A percentile compares a stretch with the other conserved stretches of the same genome.
These are phyloP conservation scores for Oryza rufipogon DNA, from an alignment of 176 grass and related monocot genomes.

Conservation along the genomic window DNA sequence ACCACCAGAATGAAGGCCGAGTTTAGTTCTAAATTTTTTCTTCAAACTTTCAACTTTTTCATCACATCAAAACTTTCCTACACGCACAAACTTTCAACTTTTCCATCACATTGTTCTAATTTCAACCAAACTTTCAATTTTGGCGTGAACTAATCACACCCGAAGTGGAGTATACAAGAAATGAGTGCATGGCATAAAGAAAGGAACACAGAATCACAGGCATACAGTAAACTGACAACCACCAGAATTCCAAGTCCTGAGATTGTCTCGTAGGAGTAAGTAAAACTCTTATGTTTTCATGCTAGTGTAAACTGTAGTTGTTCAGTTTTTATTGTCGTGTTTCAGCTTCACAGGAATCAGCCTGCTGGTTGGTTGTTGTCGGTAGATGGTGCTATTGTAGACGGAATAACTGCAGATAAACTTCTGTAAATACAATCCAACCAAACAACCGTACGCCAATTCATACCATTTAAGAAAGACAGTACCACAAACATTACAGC, in stretches of 20 bases:
- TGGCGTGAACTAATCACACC: no score
- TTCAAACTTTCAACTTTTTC: no score
- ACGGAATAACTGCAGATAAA: background rate
- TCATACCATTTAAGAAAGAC: conserved; percentile 15
- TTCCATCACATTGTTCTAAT: no score
- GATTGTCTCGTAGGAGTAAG: no score
- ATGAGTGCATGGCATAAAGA: background rate
- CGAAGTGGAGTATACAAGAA: no score
- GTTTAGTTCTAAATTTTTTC: no score
- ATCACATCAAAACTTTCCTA: no score
- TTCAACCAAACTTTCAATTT: no score
- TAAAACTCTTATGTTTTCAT: no score
- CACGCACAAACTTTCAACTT: no score
- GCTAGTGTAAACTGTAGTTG: background rate
- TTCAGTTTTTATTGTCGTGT: background rate
- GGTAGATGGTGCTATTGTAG: background rate
- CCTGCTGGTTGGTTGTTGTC: background rate
- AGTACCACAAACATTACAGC: background rate
- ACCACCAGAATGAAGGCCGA: background rate
- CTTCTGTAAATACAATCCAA: conserved; percentile 6
- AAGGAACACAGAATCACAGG: background rate
- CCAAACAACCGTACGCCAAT: conserved; percentile 28
- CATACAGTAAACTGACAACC: background rate
- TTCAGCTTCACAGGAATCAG: background rate
- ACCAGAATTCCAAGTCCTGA: no score